Evolutionary conservation across 441 rosid genomes (phyloP).

Genomic region (Metrosideros polymorpha): DNA sequence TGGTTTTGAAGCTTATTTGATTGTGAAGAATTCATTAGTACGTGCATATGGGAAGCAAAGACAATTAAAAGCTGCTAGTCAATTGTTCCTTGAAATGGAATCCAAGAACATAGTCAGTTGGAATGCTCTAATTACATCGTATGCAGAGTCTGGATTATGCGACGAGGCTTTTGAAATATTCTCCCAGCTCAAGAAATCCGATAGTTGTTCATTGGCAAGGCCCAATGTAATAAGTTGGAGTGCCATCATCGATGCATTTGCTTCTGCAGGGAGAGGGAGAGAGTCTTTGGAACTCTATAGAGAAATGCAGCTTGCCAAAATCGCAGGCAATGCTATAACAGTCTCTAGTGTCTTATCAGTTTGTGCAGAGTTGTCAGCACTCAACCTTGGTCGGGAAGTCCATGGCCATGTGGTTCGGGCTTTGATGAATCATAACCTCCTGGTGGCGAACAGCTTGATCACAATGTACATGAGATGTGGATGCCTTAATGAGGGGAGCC

Average conservation of each 20-base stretch:
- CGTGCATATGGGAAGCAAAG: constrained; percentile 51
- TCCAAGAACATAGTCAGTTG: constrained; percentile 51
- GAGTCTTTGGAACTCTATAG: constrained; percentile 53
- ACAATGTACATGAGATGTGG: constrained; percentile 73
- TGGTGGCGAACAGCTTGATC: constrained; percentile 59
- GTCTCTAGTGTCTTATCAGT: constrained; percentile 43
- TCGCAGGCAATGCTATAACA: constrained; percentile 44
- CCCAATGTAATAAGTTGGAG: constrained; percentile 75
- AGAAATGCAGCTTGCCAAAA: constrained; percentile 50
- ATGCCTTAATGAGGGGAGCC: constrained; percentile 31
- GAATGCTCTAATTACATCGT: constrained; percentile 64
- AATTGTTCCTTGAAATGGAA: constrained; percentile 32
- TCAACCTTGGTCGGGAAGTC: constrained; percentile 48
- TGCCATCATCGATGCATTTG: constrained; percentile 54
- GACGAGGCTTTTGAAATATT: constrained; percentile 49
- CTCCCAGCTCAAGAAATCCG: constrained; percentile 29
- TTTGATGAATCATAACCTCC: constrained; percentile 30
- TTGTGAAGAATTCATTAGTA: constrained; percentile 45
- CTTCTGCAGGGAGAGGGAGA: constrained; percentile 38
- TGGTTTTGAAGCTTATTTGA: constrained; percentile 48
- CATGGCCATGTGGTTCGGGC: constrained; percentile 51
- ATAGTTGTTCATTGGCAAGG: constrained; percentile 14
- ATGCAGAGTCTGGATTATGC: constrained; percentile 51
- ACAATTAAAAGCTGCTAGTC: constrained; percentile 25
- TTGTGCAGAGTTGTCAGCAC: constrained; percentile 54